Conservation (phyloP, 2,329 filamentous ascomycete genomes). For the Aspergillus japonicus region DNA sequence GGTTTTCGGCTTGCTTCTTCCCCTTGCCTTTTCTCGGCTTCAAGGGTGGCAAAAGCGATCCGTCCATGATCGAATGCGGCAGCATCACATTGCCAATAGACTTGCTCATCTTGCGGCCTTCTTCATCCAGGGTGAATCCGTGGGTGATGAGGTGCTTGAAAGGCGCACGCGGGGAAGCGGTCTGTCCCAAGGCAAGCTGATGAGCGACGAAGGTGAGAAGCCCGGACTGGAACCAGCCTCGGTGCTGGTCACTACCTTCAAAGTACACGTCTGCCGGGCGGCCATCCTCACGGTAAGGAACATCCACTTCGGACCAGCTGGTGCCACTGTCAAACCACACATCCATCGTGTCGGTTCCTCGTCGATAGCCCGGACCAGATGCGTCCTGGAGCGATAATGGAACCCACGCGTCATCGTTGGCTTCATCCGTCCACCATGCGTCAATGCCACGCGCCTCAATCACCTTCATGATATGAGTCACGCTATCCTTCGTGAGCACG, state of each 20-base stretch:
- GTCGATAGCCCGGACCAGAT: constrained; percentile 54
- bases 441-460: constrained; percentile 79
- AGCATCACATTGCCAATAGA: constrained; percentile 85
- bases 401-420: constrained; percentile 76
- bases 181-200: constrained; percentile 39
- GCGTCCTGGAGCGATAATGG: constrained; percentile 58
- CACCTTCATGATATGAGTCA: constrained; percentile 79
- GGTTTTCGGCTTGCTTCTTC: constrained; percentile 39
- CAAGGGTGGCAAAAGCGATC: constrained; percentile 69
- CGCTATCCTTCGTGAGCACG: constrained; percentile 73
- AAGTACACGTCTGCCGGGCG: constrained; percentile 77
- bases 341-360: constrained; percentile 95
- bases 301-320: constrained; percentile 68
- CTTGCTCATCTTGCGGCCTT: constrained; percentile 99
- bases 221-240: constrained; percentile 98
- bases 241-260: constrained; percentile 93
- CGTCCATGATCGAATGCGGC: constrained; percentile 80
- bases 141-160: constrained; percentile 92
- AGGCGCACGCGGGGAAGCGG: constrained; percentile 55
- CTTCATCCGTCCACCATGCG: constrained; percentile 86
- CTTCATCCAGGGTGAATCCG: constrained; percentile 84
- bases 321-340: constrained; percentile 99
- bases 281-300: constrained; percentile 30
- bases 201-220: constrained; percentile 78
- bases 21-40: constrained; percentile 62